Evolutionary conservation across 2,329 filamentous ascomycete species (phyloP).

Genomic region (Pseudogymnoascus destructans): DNA sequence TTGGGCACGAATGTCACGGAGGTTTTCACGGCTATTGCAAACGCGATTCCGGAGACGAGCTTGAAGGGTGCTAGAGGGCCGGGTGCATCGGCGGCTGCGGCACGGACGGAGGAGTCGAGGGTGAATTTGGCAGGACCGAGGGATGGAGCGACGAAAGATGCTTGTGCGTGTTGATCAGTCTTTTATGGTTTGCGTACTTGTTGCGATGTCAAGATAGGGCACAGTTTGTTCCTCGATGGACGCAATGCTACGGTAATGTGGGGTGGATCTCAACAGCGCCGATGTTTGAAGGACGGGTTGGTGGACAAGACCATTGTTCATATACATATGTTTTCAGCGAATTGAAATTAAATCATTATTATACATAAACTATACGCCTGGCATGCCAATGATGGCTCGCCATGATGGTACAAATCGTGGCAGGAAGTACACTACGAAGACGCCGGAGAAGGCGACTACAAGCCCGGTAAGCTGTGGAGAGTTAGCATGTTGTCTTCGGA

Average conservation of each 20-base stretch:
- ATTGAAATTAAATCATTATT: conserved; percentile 9
- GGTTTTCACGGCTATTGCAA: conserved; percentile 96
- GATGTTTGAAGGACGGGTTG: neutral
- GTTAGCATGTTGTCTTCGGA: conserved; percentile 4
- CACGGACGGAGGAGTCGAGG: conserved; percentile 48
- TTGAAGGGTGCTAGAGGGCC: conserved; percentile 76
- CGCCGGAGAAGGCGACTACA: conserved; percentile 32
- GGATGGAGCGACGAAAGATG: conserved; percentile 70
- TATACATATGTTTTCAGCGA: conserved; percentile 6
- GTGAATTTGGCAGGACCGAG: conserved; percentile 70
- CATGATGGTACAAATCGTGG: conserved; percentile 32
- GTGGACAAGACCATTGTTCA: neutral
- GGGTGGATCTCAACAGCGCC: neutral
- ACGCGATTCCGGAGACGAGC: conserved; percentile 93
- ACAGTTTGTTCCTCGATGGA: conserved; percentile 14
- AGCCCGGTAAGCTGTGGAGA: conserved; percentile 34
- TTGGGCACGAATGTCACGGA: conserved; percentile 87
- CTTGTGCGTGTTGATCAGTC: conserved; percentile 63
- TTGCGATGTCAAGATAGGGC: conserved; percentile 3
- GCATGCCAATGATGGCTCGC: conserved; percentile 34
- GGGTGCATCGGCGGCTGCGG: conserved; percentile 41
- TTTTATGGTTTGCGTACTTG: neutral
- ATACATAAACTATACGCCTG: conserved; percentile 25
- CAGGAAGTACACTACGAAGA: conserved; percentile 39
- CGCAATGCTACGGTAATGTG: neutral